phyloP scores from a whole-genome alignment of 768 basidiomycete genomes.

The Podaxis carcinomalis region DNA sequence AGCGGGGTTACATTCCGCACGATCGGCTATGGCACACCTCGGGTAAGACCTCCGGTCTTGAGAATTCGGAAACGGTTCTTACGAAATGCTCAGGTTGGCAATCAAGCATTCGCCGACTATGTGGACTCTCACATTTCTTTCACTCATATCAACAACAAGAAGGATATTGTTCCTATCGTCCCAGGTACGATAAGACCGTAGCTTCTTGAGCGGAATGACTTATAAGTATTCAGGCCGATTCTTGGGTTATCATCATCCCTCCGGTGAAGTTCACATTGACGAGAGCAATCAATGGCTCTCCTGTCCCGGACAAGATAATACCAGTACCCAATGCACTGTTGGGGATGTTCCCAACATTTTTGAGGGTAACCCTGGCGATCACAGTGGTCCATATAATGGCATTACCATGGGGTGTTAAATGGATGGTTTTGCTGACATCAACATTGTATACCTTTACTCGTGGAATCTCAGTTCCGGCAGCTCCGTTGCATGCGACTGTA shows the following conservation, averaged over 20 bases:
- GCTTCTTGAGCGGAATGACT: not conserved
- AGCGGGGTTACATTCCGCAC: slow-evolving; percentile 32
- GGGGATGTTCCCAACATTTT: slow-evolving; percentile 18
- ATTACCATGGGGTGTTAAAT: slow-evolving; percentile 9
- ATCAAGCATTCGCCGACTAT: slow-evolving; percentile 25
- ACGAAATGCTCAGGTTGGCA: slow-evolving; percentile 27
- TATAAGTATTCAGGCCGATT: slow-evolving; percentile 44
- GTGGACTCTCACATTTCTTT: slow-evolving; percentile 20
- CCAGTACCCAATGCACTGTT: slow-evolving; percentile 18
- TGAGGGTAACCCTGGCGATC: slow-evolving; percentile 2
- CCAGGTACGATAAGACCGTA: slow-evolving; percentile 17
- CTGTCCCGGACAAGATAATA: slow-evolving; percentile 25
- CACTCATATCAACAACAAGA: slow-evolving; percentile 22
- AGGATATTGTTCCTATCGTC: slow-evolving; percentile 27
- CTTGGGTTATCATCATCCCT: slow-evolving; percentile 36
- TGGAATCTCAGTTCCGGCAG: not conserved
- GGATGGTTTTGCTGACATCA: too few relatives aligned
- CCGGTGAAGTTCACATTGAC: slow-evolving; percentile 39
- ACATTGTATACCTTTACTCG: not conserved
- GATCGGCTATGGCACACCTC: slow-evolving; percentile 40
- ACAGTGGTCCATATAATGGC: slow-evolving; percentile 12
- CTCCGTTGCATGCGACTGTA: not conserved
- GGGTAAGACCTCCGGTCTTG: slow-evolving; percentile 24
- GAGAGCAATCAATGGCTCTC: slow-evolving; percentile 22
- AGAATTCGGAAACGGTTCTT: not conserved